Base-by-base conservation (phyloP, 176 grass and related monocot genomes). In the Avena eriantha region DNA sequence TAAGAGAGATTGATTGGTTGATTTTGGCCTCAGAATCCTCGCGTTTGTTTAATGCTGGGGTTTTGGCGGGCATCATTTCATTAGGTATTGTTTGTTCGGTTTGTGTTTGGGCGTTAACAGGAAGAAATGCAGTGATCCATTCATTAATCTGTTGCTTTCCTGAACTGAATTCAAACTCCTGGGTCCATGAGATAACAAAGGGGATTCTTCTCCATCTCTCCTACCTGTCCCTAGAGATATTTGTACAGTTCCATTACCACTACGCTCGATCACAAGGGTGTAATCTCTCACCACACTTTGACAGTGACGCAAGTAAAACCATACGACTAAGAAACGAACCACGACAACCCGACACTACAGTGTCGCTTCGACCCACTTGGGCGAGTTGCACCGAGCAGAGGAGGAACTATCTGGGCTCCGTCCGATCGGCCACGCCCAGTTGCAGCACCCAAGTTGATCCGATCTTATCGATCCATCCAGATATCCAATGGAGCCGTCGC, bases 171-270 rank as follows among this genome's bases (percentile, higher is more conserved):
- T 63, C 10, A 1, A 66, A 55, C 18, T 11, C 24, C 67, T 72
- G 19, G 23, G 41, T 34, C 19, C 3, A 60, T 59, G 41, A 76
- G 84, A 83, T 81, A 88, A 89, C 77, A 79, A 73, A 73, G 60
- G 71, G 59, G 15, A 17, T 39, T 3, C 31, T 46, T 83, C 46
- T 10, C 66, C n/a, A 65, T 35, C 39, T 43, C 77, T 29, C 73
- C 60, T 63, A 51, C 36, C 48, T 36, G 87, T 72, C 35, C 29
- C 49, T 47, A 89, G 49, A 77, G 21, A 84, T 17, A 17, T 92
- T 23, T 93, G 51, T 91, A 92, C 88, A 84, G 12, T 76, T 86
- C 55, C 47, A 19, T 13, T 58, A 8, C 11, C 55, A 70, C 81
- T 18, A 51, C 13, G 18, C 21, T 70, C 5, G 14, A 22, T 5